Base-by-base conservation (phyloP, 495 filamentous ascomycete genomes). In the Astrothelium subdiscretum region DNA sequence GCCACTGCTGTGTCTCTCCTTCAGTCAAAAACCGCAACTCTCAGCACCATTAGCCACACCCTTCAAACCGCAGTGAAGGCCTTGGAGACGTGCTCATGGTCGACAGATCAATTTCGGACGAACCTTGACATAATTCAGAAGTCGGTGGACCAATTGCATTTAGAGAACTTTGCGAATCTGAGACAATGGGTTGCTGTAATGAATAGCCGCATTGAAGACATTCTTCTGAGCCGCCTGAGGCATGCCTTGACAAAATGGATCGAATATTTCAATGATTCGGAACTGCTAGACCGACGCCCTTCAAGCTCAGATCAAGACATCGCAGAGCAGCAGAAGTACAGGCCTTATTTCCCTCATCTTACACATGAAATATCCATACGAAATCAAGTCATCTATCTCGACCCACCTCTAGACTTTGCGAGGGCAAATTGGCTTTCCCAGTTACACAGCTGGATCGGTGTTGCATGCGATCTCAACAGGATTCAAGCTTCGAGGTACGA, bases 401-500 rank as follows among this genome's bases (percentile, higher is more conserved):
- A 96, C 54, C 94, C 94, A 1, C 94, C 94, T 15, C 77, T 96
- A 20, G 91, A 96, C 70, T 95, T 83, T 73, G 92, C 94, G 32
- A 83, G 92, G 60, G 91, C 92, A 12, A 94, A 87, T 71, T 99
- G 95, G 95, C 87, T 96, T 66, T 82, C 81, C 6, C 91, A 97
- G 67, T 81, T 99, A 59, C 91, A 97, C 66, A 82, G 87, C 29
- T 97, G 94, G 92, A 81, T 99, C 40, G 91, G 87, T 31, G 82
- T 94, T 62, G 87, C 95, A 62, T 97, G 94, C 76, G 92, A 91
- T 68, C 81, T 97, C 20, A 88, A 87, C 60, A 91, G 89, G 72
- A 87, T 99, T 68, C 91, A 96, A 72, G 91, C 94, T 1, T 92
- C 92, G 18, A 85, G 95, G 59, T 99, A 97, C 72, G 87, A 96